Evolutionary conservation across 2,329 filamentous ascomycete genomes (phyloP), one percentile per base, ranked within the genome.

Genomic region (Calonectria montana): DNA sequence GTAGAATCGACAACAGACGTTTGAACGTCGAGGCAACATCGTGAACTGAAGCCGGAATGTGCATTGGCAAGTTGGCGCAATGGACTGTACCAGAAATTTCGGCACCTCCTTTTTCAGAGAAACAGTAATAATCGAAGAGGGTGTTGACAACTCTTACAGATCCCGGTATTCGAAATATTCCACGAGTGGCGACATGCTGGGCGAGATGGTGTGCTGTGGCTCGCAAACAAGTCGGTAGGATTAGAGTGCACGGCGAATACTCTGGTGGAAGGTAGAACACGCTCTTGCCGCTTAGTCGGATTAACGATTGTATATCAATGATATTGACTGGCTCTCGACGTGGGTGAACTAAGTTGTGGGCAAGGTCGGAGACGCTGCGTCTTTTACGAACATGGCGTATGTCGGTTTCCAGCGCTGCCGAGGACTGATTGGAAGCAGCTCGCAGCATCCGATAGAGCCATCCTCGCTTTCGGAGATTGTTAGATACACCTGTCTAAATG

Each of bases 1-100:
- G 91, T 0, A 94, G 80, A 1, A 89, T 89, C 0, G 88, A 86
- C 0, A 94, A 83, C n/a, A 94, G 84, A 15, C 87, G 88, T 77
- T 94, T 94, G 81, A 94, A 93, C 0, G 90, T 87, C 2, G 91
- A 91, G 2, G 91, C 91, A 35, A 94, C 88, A 81, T 94, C 92
- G 72, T 93, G 90, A 4, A 90, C 85, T 8, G 88, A 87, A 57
- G 85, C 88, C 43, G 86, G 86, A 72, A 94, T 90, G 75, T 93
- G 90, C 2, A 82, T 80, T 4, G 92, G 92, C 2, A 94, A 83
- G 47, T 86, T 90, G 7, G 90, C 88, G 62, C 86, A 89, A 39
- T 89, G 86, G 31, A 91, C 89, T 0, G 91, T 93, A 59, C 85
- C 86, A 2, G 90, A 83, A 57, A 93, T 86, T 31, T 87, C 84